Conservation (phyloP, 768 basidiomycete species). For the Lyophyllum semitale region DNA sequence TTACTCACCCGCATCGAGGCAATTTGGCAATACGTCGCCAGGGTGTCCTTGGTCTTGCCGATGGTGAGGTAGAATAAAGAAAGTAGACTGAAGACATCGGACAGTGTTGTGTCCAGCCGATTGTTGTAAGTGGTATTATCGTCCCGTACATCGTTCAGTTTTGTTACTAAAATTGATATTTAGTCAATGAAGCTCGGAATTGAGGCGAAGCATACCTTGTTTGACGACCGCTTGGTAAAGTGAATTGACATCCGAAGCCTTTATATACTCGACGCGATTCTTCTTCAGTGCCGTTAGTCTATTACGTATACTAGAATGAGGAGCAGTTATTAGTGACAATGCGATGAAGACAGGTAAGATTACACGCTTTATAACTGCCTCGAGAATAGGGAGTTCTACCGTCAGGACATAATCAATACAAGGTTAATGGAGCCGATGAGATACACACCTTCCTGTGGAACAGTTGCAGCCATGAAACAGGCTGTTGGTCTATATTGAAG, state of each 20-base stretch:
- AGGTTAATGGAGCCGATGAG: constrained; percentile 12
- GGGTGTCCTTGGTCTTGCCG: constrained; percentile 92
- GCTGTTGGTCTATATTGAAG: neutral
- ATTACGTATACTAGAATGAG: constrained; percentile 77
- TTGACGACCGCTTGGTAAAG: constrained; percentile 93
- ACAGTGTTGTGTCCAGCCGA: constrained; percentile 90
- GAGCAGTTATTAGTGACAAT: constrained; percentile 14
- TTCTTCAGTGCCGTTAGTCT: constrained; percentile 93
- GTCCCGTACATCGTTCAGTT: constrained; percentile 87
- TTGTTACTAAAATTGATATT: constrained; percentile 61
- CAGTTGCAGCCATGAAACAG: constrained; percentile 60
- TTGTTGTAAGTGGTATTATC: constrained; percentile 78
- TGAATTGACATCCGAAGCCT: constrained; percentile 88
- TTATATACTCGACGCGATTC: constrained; percentile 90
- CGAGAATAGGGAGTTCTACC: constrained; percentile 89
- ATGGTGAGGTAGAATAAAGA: constrained; percentile 98
- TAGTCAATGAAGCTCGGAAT: neutral
- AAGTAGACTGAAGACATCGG: constrained; percentile 93
- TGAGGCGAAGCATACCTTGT: constrained; percentile 62
- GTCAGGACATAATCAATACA: constrained; percentile 23
- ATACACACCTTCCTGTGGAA: constrained; percentile 76
- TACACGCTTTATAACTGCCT: constrained; percentile 88
- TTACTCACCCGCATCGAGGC: constrained; percentile 91
- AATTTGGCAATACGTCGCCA: constrained; percentile 94
- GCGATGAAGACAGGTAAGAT: constrained; percentile 15